Percentiles rank a stretch among this genome's conserved stretches.
These are phyloP conservation scores for Diaporthe capsici DNA, from an alignment of 2,329 filamentous ascomycete species.

Conservation along the genomic window DNA sequence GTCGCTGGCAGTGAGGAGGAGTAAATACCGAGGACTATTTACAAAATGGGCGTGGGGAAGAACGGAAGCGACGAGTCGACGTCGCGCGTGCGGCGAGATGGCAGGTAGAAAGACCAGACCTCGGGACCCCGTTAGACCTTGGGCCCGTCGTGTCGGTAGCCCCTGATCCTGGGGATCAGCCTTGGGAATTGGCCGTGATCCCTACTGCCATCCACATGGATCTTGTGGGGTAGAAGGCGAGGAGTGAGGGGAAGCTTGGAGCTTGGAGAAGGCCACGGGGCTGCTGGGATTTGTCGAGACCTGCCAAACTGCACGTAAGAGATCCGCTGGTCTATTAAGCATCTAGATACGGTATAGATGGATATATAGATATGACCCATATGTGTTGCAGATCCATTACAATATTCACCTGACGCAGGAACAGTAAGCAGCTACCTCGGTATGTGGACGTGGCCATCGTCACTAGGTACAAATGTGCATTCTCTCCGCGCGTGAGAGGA, in stretches of 20 bases:
- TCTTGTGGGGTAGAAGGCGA: slow-evolving; percentile 27
- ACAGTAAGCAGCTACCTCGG: background rate
- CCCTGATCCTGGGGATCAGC: slow-evolving; percentile 31
- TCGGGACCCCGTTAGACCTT: slow-evolving; percentile 19
- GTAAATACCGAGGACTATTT: slow-evolving; percentile 1
- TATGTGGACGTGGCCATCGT: background rate
- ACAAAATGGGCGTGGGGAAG: background rate
- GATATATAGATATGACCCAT: background rate
- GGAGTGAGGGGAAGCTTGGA: slow-evolving; percentile 32
- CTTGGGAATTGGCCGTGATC: slow-evolving; percentile 6
- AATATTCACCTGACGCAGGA: background rate
- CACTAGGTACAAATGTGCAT: background rate
- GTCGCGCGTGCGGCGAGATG: background rate
- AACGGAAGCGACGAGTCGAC: slow-evolving; percentile 4
- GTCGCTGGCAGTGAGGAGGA: slow-evolving; percentile 1
- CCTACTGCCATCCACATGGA: slow-evolving; percentile 17
- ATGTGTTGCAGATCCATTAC: background rate
- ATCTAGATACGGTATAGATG: background rate
- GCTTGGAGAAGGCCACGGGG: slow-evolving; percentile 27
- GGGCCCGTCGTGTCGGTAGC: slow-evolving; percentile 30
- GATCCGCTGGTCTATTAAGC: slow-evolving; percentile 19
- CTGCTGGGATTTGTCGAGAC: slow-evolving; percentile 14
- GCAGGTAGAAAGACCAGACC: slow-evolving; percentile 5
- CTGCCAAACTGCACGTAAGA: slow-evolving; percentile 9
- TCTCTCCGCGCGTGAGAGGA: background rate